phyloP scores from a whole-genome alignment of 306 rosid species.

The Prunus mume region DNA sequence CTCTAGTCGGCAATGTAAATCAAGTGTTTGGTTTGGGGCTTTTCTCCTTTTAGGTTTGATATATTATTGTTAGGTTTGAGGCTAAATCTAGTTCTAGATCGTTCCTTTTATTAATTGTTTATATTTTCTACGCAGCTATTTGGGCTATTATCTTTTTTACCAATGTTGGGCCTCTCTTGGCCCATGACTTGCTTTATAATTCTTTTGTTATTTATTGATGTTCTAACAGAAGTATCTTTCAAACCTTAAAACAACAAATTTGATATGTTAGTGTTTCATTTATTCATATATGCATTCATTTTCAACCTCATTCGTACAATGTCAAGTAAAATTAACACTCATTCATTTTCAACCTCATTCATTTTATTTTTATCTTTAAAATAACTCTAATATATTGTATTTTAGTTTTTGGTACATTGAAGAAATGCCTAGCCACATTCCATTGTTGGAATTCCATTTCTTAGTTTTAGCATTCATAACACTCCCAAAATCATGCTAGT shows the following conservation, averaged over 20 bases:
- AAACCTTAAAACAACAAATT: no score
- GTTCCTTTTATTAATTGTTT: neutral
- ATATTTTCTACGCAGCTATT: neutral
- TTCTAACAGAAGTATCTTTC: no score
- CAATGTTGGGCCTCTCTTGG: rapidly evolving
- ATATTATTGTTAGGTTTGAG: no score
- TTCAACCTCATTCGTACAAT: neutral
- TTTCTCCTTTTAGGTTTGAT: neutral
- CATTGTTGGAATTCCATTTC: neutral
- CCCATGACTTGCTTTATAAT: neutral
- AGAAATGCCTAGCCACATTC: neutral
- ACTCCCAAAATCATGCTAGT: neutral
- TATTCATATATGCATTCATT: no score
- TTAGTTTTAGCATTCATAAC: neutral
- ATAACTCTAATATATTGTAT: no score
- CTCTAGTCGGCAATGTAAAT: neutral
- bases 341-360: neutral
- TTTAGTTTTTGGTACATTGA: neutral
- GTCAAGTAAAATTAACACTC: no score
- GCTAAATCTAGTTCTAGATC: no score
- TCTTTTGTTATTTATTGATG: neutral
- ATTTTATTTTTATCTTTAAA: no score
- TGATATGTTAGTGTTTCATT: no score
- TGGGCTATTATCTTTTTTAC: neutral
- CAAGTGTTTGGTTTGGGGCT: neutral